Percentiles rank a stretch among this genome's conserved stretches.
These are phyloP conservation scores for Saccharomycopsis oosterbeekiorum DNA, from an alignment of 805 yeast genomes.

Conservation along the genomic window DNA sequence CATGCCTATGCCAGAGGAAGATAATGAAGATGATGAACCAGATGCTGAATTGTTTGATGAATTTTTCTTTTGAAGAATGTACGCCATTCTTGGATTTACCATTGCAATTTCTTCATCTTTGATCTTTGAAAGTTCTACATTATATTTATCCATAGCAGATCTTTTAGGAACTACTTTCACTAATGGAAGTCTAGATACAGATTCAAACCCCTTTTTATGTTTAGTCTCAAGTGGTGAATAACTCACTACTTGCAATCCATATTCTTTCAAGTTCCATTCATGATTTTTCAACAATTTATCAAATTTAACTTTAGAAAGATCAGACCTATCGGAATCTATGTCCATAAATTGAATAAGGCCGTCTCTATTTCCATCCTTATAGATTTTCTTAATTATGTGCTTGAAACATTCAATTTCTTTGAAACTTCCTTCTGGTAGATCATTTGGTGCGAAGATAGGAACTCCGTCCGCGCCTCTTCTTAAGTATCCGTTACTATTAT, in stretches of 20 bases:
- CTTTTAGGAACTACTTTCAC: constrained; percentile 12
- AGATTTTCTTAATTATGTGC: constrained; percentile 5
- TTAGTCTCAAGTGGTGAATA: not conserved
- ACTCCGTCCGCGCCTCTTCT: not conserved
- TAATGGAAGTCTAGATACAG: constrained; percentile 8
- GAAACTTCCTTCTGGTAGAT: constrained; percentile 1
- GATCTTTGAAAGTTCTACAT: constrained; percentile 7
- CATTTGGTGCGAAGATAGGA: not conserved
- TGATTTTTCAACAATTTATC: not conserved
- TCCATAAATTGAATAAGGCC: constrained; percentile 7
- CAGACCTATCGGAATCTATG: not conserved
- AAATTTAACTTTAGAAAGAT: not conserved
- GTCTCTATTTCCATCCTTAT: constrained; percentile 4
- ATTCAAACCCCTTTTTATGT: not conserved
- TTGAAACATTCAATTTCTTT: constrained; percentile 12
- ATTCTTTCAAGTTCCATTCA: constrained; percentile 2
- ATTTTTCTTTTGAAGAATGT: not conserved
- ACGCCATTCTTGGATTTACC: constrained; percentile 8
- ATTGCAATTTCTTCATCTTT: constrained; percentile 7
- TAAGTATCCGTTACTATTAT: not conserved
- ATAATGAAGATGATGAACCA: not conserved
- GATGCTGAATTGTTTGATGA: not conserved
- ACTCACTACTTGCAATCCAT: constrained; percentile 10
- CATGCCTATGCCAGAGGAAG: not conserved
- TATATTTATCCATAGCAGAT: constrained; percentile 10